Evolutionary conservation across 139 green algal genomes (phyloP).

Genomic region (Coelastrella sp.): DNA sequence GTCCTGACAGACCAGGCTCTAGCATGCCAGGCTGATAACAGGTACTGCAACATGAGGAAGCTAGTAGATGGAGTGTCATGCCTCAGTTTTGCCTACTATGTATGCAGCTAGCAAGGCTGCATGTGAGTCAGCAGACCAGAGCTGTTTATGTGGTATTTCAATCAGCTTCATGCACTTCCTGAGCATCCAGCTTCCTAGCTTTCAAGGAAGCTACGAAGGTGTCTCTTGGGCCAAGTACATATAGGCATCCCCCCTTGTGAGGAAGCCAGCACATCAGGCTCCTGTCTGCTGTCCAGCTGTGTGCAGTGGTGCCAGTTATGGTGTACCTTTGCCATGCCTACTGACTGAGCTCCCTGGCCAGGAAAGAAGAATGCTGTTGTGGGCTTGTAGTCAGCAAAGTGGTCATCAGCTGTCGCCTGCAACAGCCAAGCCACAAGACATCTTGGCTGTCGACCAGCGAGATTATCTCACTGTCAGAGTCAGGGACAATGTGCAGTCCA

Average conservation of each 20-base stretch:
- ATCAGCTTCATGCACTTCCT: too few species aligned
- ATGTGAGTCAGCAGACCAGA: background rate
- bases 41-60: too few species aligned
- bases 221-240: too few species aligned
- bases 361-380: conserved; percentile 96
- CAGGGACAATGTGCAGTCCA: too few species aligned
- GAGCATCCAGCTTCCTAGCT: too few species aligned
- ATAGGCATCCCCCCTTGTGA: too few species aligned
- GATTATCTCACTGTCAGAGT: background rate
- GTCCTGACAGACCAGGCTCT: background rate
- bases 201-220: too few species aligned
- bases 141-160: too few species aligned
- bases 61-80: background rate
- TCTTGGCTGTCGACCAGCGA: too few species aligned
- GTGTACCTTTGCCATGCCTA: conserved; percentile 82
- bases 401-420: conserved; percentile 67
- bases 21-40: too few species aligned
- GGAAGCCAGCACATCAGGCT: background rate
- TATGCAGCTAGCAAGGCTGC: background rate
- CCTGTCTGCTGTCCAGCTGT: background rate
- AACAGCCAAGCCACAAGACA: background rate
- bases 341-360: conserved; percentile 89
- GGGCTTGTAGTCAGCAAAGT: conserved; percentile 90
- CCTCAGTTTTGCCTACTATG: background rate
- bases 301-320: background rate